phyloP scores from a whole-genome alignment of 139 green algal species.

The Raphidocelis subcapitata region DNA sequence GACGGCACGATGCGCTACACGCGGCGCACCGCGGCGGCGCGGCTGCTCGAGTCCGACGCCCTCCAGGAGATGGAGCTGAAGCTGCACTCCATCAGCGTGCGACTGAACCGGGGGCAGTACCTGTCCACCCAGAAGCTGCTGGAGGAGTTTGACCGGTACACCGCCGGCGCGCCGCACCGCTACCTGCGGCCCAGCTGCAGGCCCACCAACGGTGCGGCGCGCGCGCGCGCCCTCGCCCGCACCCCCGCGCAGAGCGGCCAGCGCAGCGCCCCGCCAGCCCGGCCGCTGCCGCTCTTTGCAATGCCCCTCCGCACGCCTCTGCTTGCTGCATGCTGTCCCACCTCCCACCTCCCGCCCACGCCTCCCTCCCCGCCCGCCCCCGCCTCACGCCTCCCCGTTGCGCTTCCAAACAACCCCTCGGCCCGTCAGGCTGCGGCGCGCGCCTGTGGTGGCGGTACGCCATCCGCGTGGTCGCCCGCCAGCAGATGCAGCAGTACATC shows the following conservation, averaged over 20 bases:
- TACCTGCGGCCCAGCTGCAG: slow-evolving; percentile 53
- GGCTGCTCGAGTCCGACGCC: slow-evolving; percentile 32
- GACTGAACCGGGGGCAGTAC: slow-evolving; percentile 70
- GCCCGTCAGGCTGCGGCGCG: slow-evolving; percentile 16
- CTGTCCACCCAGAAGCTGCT: slow-evolving; percentile 68
- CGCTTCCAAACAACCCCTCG: no score
- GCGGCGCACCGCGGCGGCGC: slow-evolving; percentile 44
- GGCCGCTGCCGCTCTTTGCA: no score
- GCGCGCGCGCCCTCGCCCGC: no score
- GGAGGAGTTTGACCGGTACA: slow-evolving; percentile 61
- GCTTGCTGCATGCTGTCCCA: no score
- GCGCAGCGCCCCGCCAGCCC: no score
- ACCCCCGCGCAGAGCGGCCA: no score
- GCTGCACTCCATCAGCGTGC: slow-evolving; percentile 40
- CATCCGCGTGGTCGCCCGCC: slow-evolving; percentile 37
- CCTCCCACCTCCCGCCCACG: no score
- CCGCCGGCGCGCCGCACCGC: slow-evolving; percentile 51
- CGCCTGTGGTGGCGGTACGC: slow-evolving; percentile 86
- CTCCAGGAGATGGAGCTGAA: slow-evolving; percentile 41
- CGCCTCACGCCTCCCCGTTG: no score
- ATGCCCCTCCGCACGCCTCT: no score
- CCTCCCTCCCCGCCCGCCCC: no score
- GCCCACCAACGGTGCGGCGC: background rate
- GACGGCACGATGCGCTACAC: slow-evolving; percentile 62
- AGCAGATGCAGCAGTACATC: slow-evolving; percentile 9